These are phyloP conservation scores for Trypanosomatidae sp. DNA, from an alignment of 208 protist species.

Conservation along the genomic window DNA sequence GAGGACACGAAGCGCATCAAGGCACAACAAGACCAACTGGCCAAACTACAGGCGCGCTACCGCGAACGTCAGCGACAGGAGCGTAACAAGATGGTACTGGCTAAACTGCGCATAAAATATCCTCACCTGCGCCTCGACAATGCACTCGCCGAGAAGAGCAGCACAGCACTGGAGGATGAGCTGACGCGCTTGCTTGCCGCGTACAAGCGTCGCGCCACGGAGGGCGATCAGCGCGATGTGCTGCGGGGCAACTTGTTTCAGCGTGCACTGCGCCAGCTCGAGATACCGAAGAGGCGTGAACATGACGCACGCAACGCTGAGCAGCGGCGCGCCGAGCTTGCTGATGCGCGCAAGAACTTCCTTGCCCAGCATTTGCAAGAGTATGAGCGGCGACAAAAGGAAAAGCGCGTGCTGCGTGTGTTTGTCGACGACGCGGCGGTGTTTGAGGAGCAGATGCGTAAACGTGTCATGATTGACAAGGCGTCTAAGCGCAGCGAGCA, in stretches of 20 bases:
- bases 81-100: slow-evolving; percentile 38
- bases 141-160: slow-evolving; percentile 27
- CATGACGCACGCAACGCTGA: slow-evolving; percentile 33
- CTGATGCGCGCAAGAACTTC: slow-evolving; percentile 40
- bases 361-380: slow-evolving; percentile 66
- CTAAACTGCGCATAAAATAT: slow-evolving; percentile 56
- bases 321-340: slow-evolving; percentile 30
- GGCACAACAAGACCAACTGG: slow-evolving; percentile 15
- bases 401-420: slow-evolving; percentile 31
- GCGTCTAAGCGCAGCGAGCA: slow-evolving; percentile 69
- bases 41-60: slow-evolving; percentile 35
- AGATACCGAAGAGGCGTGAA: slow-evolving; percentile 56
- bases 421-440: slow-evolving; percentile 40
- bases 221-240: slow-evolving; percentile 36
- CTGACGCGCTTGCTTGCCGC: slow-evolving; percentile 35
- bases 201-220: slow-evolving; percentile 26
- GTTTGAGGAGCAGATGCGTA: slow-evolving; percentile 40
- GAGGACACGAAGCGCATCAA: slow-evolving; percentile 41
- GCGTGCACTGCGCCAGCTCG: slow-evolving; percentile 38
- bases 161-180: slow-evolving; percentile 50
- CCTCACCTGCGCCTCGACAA: slow-evolving; percentile 46
- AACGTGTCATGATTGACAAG: slow-evolving; percentile 19
- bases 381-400: slow-evolving; percentile 55
- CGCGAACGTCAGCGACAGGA: slow-evolving; percentile 42
- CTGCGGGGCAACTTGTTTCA: slow-evolving; percentile 61